Evolutionary conservation across 495 filamentous ascomycete species (phyloP).

Genomic region (Aspergillus sclerotioniger): DNA sequence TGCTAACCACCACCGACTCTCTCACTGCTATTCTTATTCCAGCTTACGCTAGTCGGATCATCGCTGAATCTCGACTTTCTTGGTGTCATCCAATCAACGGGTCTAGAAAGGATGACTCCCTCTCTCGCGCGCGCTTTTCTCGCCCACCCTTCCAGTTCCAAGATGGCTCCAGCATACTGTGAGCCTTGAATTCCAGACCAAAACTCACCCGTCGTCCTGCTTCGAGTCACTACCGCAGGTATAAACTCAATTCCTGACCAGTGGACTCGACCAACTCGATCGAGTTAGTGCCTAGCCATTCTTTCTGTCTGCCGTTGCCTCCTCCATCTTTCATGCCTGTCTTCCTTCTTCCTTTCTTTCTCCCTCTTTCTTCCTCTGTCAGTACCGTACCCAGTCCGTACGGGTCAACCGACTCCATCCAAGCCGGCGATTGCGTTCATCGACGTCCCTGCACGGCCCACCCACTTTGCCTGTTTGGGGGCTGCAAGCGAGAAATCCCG

Average conservation of each 20-base stretch:
- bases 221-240: neutral
- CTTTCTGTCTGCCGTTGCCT: too few species aligned
- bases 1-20: neutral
- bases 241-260: conserved; percentile 1
- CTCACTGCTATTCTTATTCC: neutral
- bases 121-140: too few species aligned
- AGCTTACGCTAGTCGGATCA: neutral
- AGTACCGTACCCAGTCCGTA: neutral
- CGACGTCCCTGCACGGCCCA: conserved; percentile 11
- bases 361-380: neutral
- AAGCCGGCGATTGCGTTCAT: conserved; percentile 14
- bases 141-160: neutral
- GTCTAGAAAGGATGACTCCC: neutral
- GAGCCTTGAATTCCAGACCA: neutral
- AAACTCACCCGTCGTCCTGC: neutral
- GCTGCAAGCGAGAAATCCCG: conserved; percentile 13
- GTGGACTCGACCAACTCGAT: neutral
- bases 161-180: neutral
- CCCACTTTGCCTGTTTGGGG: conserved; percentile 12
- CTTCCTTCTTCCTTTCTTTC: neutral
- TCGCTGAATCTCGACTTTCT: neutral
- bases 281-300: neutral
- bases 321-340: too few species aligned
- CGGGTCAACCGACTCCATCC: neutral
- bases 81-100: neutral